These are phyloP conservation scores for Knoxdaviesia capensis DNA, from an alignment of 2,329 filamentous ascomycete species.

Conservation along the genomic window DNA sequence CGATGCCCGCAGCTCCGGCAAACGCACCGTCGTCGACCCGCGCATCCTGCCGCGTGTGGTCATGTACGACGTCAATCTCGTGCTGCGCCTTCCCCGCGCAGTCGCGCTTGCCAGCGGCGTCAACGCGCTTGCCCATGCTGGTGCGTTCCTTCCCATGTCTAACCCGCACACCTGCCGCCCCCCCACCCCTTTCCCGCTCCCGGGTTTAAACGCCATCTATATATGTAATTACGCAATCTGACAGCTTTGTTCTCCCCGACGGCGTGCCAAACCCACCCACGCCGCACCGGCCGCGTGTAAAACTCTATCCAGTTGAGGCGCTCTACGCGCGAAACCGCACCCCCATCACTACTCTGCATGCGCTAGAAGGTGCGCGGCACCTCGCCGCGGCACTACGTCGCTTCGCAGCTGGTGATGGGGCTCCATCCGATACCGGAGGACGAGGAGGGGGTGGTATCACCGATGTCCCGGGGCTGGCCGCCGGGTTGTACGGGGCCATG, in stretches of 20 bases:
- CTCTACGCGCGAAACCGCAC: constrained; percentile 42
- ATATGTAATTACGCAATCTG: too few relatives aligned
- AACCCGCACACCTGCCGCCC: constrained; percentile 3
- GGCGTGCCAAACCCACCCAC: too few relatives aligned
- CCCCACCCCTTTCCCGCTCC: too few relatives aligned
- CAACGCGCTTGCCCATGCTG: constrained; percentile 45
- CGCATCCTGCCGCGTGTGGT: constrained; percentile 39
- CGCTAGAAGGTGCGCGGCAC: constrained; percentile 32
- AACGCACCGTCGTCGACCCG: constrained; percentile 35
- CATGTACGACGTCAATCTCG: constrained; percentile 44
- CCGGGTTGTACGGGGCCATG: constrained; percentile 43
- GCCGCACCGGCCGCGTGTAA: too few relatives aligned
- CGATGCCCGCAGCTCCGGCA: constrained; percentile 9
- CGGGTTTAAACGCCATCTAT: too few relatives aligned
- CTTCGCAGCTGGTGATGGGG: constrained; percentile 12
- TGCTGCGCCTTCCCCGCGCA: constrained; percentile 31
- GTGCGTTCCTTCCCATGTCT: constrained; percentile 11
- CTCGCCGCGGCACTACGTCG: constrained; percentile 31
- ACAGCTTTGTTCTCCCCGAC: too few relatives aligned
- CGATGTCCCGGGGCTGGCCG: constrained; percentile 20
- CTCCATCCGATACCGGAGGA: too few relatives aligned
- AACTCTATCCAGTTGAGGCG: constrained; percentile 23
- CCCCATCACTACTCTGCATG: constrained; percentile 36
- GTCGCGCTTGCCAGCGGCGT: constrained; percentile 38
- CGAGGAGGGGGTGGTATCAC: constrained; percentile 8